A percentile compares a stretch with the other conserved stretches of the same genome.
phyloP scores from a whole-genome alignment of 2,329 filamentous ascomycete genomes.

The Beauveria australis region DNA sequence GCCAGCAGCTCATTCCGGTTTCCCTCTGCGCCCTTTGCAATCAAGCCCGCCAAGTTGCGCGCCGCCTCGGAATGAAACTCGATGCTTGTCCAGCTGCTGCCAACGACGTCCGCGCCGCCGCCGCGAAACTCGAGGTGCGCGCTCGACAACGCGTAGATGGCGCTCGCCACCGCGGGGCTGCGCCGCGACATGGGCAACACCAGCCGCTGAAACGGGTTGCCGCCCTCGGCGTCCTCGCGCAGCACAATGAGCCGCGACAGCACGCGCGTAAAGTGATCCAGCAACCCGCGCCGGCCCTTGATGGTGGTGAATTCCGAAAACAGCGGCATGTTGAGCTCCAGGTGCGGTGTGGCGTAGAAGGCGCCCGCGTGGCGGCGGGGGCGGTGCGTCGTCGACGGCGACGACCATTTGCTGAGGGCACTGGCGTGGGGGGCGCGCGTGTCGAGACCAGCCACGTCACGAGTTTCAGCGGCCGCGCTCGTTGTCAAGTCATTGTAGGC shows the following conservation, averaged over 20 bases:
- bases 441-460: not conserved
- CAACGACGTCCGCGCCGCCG: slow-evolving; percentile 36
- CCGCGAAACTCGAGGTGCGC: slow-evolving; percentile 70
- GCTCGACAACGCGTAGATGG: slow-evolving; percentile 74
- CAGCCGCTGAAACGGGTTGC: slow-evolving; percentile 55
- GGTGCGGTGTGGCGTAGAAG: slow-evolving; percentile 21
- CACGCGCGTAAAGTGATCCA: slow-evolving; percentile 57
- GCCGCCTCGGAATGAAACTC: slow-evolving; percentile 54
- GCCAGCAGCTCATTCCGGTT: slow-evolving; percentile 51
- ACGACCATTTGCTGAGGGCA: not conserved
- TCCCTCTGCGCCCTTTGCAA: slow-evolving; percentile 41
- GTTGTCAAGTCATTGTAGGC: not conserved
- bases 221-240: slow-evolving; percentile 48
- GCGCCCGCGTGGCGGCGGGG: slow-evolving; percentile 10
- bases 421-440: not conserved
- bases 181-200: slow-evolving; percentile 50
- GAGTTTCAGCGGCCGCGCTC: too few species aligned
- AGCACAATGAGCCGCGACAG: slow-evolving; percentile 59
- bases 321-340: slow-evolving; percentile 44
- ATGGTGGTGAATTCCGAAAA: slow-evolving; percentile 51
- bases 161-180: slow-evolving; percentile 62
- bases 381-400: not conserved
- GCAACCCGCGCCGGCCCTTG: slow-evolving; percentile 44
- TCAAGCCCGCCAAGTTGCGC: slow-evolving; percentile 47
- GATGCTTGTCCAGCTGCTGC: slow-evolving; percentile 41